phyloP scores from a whole-genome alignment of 176 grass and related monocot genomes.

The Musa beccarii region DNA sequence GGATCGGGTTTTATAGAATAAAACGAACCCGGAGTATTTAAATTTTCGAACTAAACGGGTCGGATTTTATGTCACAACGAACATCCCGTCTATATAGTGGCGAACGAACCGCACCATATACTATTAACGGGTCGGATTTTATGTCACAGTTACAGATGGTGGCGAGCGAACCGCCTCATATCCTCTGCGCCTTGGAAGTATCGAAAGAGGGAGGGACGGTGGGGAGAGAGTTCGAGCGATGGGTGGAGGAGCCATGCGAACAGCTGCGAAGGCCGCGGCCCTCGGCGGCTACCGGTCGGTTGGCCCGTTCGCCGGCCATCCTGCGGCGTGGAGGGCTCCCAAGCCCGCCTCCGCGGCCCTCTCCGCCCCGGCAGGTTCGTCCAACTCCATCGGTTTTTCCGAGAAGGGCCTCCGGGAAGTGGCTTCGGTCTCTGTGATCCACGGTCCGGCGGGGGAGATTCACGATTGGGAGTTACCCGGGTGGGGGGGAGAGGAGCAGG shows the following conservation, averaged over 20 bases:
- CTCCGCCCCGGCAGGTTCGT: neutral
- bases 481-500: constrained; percentile 43
- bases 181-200: too few relatives aligned
- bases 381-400: constrained; percentile 34
- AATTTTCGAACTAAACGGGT: too few relatives aligned
- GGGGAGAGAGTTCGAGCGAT: neutral
- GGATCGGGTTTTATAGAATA: too few relatives aligned
- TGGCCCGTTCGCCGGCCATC: constrained; percentile 8
- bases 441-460: constrained; percentile 54
- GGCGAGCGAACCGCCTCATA: too few relatives aligned
- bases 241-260: constrained; percentile 67
- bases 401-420: constrained; percentile 26
- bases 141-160: too few relatives aligned
- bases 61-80: too few relatives aligned
- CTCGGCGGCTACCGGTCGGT: constrained; percentile 17
- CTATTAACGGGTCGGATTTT: too few relatives aligned
- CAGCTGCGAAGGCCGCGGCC: constrained; percentile 46
- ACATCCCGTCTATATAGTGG: too few relatives aligned
- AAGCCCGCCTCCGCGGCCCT: constrained; percentile 15
- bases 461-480: constrained; percentile 45
- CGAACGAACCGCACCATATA: too few relatives aligned
- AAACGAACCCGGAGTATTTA: too few relatives aligned
- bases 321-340: constrained; percentile 16
- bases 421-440: neutral
- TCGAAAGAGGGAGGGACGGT: neutral